Percentiles rank a stretch among this genome's conserved stretches.
These are phyloP conservation scores for Mycoemilia scoparia DNA, from an alignment of 192 early-diverging fungal genomes.

Conservation along the genomic window DNA sequence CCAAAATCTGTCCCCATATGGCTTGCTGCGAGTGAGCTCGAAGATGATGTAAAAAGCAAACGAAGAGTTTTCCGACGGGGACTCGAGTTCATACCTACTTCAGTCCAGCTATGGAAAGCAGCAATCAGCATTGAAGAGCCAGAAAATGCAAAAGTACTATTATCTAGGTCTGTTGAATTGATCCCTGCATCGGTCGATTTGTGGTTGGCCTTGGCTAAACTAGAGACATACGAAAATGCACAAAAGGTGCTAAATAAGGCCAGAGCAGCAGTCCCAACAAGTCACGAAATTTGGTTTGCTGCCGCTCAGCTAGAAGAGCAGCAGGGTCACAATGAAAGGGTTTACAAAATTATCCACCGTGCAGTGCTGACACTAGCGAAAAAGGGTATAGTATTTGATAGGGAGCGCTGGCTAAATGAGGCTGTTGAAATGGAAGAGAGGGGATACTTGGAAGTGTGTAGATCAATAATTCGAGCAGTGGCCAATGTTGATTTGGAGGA, in stretches of 20 bases:
- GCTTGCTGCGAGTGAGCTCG: constrained; percentile 71
- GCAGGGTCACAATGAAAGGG: constrained; percentile 37
- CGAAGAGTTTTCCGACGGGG: constrained; percentile 75
- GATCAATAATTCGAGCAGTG: constrained; percentile 67
- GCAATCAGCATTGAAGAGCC: constrained; percentile 83
- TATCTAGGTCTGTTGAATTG: constrained; percentile 86
- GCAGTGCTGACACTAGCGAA: constrained; percentile 49
- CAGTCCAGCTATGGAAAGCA: constrained; percentile 79
- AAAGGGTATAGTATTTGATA: constrained; percentile 45
- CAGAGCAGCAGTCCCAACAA: constrained; percentile 59
- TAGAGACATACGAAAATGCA: constrained; percentile 80
- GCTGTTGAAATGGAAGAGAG: constrained; percentile 68
- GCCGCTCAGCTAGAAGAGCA: constrained; percentile 84
- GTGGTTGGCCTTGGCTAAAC: constrained; percentile 85
- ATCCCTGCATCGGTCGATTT: constrained; percentile 78
- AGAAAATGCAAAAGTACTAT: constrained; percentile 72
- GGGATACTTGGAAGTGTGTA: constrained; percentile 55
- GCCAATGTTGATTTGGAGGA: constrained; percentile 58
- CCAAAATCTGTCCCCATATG: constrained; percentile 90
- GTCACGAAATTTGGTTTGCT: constrained; percentile 89
- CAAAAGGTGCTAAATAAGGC: constrained; percentile 83
- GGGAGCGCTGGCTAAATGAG: constrained; percentile 81
- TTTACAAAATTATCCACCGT: constrained; percentile 46
- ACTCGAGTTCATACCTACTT: constrained; percentile 84
- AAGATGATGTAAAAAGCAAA: constrained; percentile 49